phyloP scores from a whole-genome alignment of 352 stramenopile genomes.

The Globisporangium ultimum region DNA sequence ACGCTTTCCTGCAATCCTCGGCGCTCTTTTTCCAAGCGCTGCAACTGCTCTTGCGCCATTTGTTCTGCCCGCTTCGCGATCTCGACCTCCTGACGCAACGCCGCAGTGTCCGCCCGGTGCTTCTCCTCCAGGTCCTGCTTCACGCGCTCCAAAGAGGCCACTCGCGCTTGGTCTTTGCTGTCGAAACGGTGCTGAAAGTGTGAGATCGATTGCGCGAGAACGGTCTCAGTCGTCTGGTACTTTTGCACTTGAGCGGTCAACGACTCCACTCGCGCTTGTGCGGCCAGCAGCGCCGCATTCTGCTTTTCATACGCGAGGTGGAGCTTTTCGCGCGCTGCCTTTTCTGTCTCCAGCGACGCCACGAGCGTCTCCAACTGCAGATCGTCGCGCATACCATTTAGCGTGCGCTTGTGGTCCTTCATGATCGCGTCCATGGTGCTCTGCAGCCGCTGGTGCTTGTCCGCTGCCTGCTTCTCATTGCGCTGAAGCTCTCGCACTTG shows the following conservation, averaged over 20 bases:
- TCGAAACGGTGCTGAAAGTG: conserved; percentile 66
- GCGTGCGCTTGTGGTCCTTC: conserved; percentile 45
- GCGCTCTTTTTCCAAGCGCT: conserved; percentile 26
- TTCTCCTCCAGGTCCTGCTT: conserved; percentile 40
- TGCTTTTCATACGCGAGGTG: conserved; percentile 35
- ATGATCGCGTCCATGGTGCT: conserved; percentile 36
- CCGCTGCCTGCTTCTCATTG: conserved; percentile 17
- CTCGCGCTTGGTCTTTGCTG: conserved; percentile 57
- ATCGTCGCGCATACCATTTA: conserved; percentile 46
- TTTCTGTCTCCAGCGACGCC: conserved; percentile 58
- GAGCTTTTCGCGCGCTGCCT: conserved; percentile 34
- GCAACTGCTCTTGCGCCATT: conserved; percentile 29
- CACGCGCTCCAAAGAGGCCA: conserved; percentile 32
- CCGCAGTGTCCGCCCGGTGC: conserved; percentile 23
- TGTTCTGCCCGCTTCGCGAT: conserved; percentile 22
- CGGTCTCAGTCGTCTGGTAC: conserved; percentile 79
- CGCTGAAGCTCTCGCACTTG: conserved; percentile 13
- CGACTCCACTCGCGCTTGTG: conserved; percentile 40
- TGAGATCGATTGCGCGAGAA: conserved; percentile 59
- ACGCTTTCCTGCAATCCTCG: conserved; percentile 25
- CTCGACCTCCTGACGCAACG: conserved; percentile 31
- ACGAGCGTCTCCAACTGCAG: conserved; percentile 42
- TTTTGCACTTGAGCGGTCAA: conserved; percentile 43
- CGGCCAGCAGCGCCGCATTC: conserved; percentile 32
- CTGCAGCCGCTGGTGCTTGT: conserved; percentile 32